Base-by-base conservation (phyloP, 768 basidiomycete genomes). In the Tephrocybe sp. region DNA sequence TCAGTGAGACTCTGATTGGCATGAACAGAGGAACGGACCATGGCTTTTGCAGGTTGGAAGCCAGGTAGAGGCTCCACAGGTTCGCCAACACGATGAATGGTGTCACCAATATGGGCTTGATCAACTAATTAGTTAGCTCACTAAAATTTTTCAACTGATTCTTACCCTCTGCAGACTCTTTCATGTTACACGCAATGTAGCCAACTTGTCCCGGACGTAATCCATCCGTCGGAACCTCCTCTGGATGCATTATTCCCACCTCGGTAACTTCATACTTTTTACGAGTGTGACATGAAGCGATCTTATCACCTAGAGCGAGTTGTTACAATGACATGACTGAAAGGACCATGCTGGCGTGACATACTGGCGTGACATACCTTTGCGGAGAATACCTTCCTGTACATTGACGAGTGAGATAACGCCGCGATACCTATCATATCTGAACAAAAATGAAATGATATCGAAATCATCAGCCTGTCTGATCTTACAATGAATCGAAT, bases 101-200 rank as follows among this genome's bases (percentile, higher is more conserved):
- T 99, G 61, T 99, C 97, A 35, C 97, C 97, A 54, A 98, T 86
- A 62, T 89, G 86, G 19, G 95, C 94, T 97, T 59, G 5, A 15
- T 22, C 7, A 27, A 22, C 15, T n/a, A 2, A 43, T 6, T 32
- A 22, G n/a, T 5, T 22, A 18, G 13, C 11, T 16, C 18, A 37
- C 12, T 7, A 22, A 28, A 37, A 27, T 13, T 5, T 4, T 18
- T 19, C 6, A 27, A 18, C 9, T 39, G 11, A 51, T 9, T 5
- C 19, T 35, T 48, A 93, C 94, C 94, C 75, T 98, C 93, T 12
- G 89, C 83, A 9, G 90, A 89, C 58, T 97, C 89, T 66, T 98
- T 99, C 96, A 99, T 98, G 63, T 94, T 96, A 67, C 96, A 98
- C 1, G 92, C 89, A 49, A 92, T 79, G 60, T 83, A 94, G 13